Percentiles rank a stretch among this genome's conserved stretches.
Conservation (phyloP, 208 protist species). For the Porcisia hertigi region DNA sequence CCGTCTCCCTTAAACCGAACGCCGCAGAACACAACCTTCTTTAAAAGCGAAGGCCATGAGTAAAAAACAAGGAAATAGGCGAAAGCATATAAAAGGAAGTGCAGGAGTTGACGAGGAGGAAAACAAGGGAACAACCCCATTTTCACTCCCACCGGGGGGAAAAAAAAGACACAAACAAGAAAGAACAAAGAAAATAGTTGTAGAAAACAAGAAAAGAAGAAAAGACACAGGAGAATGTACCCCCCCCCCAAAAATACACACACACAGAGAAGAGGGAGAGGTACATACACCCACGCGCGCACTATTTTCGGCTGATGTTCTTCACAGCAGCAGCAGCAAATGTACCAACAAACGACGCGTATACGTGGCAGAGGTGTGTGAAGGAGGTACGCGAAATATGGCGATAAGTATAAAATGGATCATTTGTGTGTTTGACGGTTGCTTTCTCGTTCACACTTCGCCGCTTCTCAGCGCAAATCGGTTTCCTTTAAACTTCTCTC, state of each 20-base stretch:
- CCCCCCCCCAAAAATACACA: not conserved
- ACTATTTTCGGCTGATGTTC: not conserved
- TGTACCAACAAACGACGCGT: not conserved
- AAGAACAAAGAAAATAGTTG: not conserved
- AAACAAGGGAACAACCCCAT: not conserved
- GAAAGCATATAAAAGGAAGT: not conserved
- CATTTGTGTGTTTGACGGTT: not conserved
- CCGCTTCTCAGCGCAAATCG: not conserved
- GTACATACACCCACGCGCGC: not conserved
- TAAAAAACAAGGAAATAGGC: not conserved
- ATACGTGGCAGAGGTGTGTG: not conserved
- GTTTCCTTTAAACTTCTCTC: slow-evolving; percentile 2
- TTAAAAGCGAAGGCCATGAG: not conserved
- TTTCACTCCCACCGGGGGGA: not conserved
- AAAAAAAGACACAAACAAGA: not conserved
- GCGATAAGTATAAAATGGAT: not conserved
- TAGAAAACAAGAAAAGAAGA: not conserved
- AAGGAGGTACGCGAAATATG: not conserved
- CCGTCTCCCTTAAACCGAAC: too few species aligned
- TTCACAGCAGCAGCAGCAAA: not conserved
- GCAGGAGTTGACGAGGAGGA: not conserved
- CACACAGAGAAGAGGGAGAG: not conserved
- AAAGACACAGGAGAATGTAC: not conserved
- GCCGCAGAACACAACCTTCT: not conserved
- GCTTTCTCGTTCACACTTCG: not conserved